A percentile compares a stretch with the other conserved stretches of the same genome.
These are phyloP conservation scores for Colletotrichum paranaense DNA, from an alignment of 2,329 filamentous ascomycete species.

Conservation along the genomic window DNA sequence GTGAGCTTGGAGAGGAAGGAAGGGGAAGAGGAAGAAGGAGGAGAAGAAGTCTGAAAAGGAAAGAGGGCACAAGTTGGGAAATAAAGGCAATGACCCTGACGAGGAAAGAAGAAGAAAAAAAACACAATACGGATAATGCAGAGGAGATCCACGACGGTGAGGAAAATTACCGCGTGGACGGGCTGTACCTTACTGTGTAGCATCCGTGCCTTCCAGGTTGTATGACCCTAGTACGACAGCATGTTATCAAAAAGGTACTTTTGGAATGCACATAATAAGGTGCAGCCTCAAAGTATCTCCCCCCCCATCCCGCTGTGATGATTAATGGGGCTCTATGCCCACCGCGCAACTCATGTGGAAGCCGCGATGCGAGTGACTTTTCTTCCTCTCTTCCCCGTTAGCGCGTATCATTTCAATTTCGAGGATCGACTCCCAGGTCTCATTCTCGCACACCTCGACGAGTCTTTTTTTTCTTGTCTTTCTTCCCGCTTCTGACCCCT, in stretches of 20 bases:
- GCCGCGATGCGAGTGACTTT: not conserved
- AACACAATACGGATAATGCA: slow-evolving; percentile 12
- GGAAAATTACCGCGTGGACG: slow-evolving; percentile 25
- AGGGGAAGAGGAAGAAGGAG: not conserved
- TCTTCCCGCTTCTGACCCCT: slow-evolving; percentile 9
- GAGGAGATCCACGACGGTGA: slow-evolving; percentile 28
- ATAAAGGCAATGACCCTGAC: slow-evolving; percentile 13
- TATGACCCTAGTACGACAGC: not conserved
- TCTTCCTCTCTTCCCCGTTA: not conserved
- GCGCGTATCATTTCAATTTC: slow-evolving; percentile 16
- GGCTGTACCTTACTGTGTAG: not conserved
- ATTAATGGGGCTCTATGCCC: slow-evolving; percentile 9
- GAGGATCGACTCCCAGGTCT: slow-evolving; percentile 16
- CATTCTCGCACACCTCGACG: not conserved
- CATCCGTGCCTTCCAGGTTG: not conserved
- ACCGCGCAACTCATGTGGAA: too few relatives aligned
- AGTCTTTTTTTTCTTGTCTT: not conserved
- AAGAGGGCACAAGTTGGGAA: slow-evolving; percentile 14
- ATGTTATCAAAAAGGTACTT: not conserved
- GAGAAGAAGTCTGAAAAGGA: slow-evolving; percentile 6
- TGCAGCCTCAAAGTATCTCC: not conserved
- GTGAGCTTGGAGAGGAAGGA: not conserved
- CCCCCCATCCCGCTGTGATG: not conserved
- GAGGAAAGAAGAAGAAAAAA: slow-evolving; percentile 24
- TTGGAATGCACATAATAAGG: not conserved